Percentiles rank a stretch among this genome's conserved stretches.
These are phyloP conservation scores for Singerocomus rubriflavus DNA, from an alignment of 1,284 basidiomycete genomes.

Conservation along the genomic window DNA sequence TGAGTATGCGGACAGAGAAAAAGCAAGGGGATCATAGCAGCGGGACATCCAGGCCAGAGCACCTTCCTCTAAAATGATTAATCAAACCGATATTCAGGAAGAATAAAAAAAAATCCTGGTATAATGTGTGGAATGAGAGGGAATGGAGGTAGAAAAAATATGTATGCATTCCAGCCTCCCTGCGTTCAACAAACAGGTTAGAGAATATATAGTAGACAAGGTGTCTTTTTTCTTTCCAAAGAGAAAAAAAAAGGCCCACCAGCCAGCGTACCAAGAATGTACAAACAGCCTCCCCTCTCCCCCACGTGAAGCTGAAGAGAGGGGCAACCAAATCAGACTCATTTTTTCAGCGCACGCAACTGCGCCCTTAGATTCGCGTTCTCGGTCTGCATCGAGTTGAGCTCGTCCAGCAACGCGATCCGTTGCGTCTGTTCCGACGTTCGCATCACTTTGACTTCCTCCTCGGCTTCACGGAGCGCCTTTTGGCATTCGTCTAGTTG, in stretches of 20 bases:
- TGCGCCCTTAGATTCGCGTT: constrained; percentile 68
- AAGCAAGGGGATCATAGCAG: constrained; percentile 1
- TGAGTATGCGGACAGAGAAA: constrained; percentile 7
- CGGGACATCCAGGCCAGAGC: not conserved
- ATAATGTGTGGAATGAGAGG: not conserved
- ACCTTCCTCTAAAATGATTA: not conserved
- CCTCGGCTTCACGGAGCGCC: constrained; percentile 45
- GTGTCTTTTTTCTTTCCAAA: not conserved
- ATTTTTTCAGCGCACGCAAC: constrained; percentile 53
- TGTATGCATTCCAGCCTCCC: not conserved
- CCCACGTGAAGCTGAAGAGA: not conserved
- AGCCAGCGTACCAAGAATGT: not conserved
- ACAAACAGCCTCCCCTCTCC: not conserved
- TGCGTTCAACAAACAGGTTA: not conserved
- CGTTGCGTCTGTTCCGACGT: constrained; percentile 66
- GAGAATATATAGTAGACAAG: not conserved
- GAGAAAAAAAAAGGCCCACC: not conserved
- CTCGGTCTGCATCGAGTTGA: constrained; percentile 75
- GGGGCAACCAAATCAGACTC: not conserved
- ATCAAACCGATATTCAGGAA: constrained; percentile 13
- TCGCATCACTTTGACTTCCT: constrained; percentile 57
- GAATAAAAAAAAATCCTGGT: not conserved
- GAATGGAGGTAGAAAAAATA: not conserved
- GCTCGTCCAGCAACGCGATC: constrained; percentile 71
- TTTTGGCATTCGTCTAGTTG: constrained; percentile 47